Base-by-base conservation (phyloP, 2,329 filamentous ascomycete species). In the Monilinia aucupariae region DNA sequence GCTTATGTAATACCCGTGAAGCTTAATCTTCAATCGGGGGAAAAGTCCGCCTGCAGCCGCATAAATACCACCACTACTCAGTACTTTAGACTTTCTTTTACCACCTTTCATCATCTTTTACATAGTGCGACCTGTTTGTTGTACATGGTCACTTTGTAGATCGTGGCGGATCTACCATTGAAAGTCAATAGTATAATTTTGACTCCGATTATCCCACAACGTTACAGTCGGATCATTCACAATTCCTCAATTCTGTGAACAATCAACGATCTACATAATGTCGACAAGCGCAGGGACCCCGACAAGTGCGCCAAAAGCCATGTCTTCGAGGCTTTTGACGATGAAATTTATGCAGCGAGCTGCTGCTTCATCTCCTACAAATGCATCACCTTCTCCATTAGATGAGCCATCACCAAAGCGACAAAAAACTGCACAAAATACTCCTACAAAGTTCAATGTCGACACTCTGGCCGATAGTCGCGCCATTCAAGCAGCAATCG, bases 321-420 rank as follows among this genome's bases (percentile, higher is more conserved):
- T 96, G 86, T 96, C 92, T 67, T 92, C 89, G 64, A 87, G 92
- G 69, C 86, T 97, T 54, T 81, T 96, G 73, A 92, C 90, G 45
- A 97, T 96, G 92, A 96, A 96, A 79, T 97, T 97, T 74, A 97
- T 97, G 92, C 92, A 96, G 80, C 85, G 92, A 71, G 89, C 90
- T 66, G 88, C 86, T 56, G 85, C 87, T 56, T 83, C 87, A 30
- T 78, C 78, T 56, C 78, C 78, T 73, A 76, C 66, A 41, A 76
- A 71, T 64, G 72, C 76, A 58, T 75, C 65, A 74, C 70, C 61
- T 78, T 74, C 82, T 67, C 72, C 79, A 74, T 64, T 77, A 56
- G 80, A 83, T 25, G 78, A 81, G 22, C 83, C 78, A n/a, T 76
- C 79, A 2, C 71, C 82, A 17, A 92, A 92, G 75, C 85, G 86